Conservation (phyloP, 2,329 filamentous ascomycete species). For the Zasmidium citrigriseum region DNA sequence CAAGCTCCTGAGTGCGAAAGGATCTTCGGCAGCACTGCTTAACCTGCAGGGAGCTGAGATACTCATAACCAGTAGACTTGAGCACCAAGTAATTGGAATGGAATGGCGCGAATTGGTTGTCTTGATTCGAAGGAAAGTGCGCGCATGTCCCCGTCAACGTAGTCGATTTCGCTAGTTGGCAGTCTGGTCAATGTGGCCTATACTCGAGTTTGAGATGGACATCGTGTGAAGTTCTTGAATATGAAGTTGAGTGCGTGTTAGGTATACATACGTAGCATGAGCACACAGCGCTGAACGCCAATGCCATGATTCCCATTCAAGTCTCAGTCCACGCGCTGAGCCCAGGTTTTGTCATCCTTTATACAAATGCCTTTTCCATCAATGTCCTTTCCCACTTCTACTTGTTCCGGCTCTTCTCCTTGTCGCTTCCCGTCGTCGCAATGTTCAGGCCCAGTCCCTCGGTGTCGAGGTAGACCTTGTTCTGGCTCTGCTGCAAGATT, state of each 20-base stretch:
- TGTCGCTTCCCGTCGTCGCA: slow-evolving; percentile 24
- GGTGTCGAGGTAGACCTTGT: slow-evolving; percentile 91
- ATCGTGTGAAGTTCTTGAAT: too few species aligned
- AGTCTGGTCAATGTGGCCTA: too few species aligned
- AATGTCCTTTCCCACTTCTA: background rate
- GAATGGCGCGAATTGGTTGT: too few species aligned
- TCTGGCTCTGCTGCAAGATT: slow-evolving; percentile 84
- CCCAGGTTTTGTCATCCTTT: background rate
- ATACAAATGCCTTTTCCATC: background rate
- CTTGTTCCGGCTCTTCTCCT: slow-evolving; percentile 1
- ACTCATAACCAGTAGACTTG: too few species aligned
- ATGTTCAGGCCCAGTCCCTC: slow-evolving; percentile 92
- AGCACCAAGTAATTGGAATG: too few species aligned
- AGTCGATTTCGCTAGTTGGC: too few species aligned
- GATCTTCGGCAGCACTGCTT: too few species aligned
- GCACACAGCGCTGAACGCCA: background rate
- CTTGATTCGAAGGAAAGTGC: too few species aligned
- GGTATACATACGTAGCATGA: slow-evolving; percentile 1
- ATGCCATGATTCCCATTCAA: background rate
- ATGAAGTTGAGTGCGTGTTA: slow-evolving; percentile 5
- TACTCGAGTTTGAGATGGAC: too few species aligned
- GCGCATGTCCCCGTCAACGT: too few species aligned
- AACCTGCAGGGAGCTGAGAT: too few species aligned
- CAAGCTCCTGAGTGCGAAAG: too few species aligned
- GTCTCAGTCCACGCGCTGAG: background rate